Evolutionary conservation across 2,329 filamentous ascomycete species (phyloP).

Genomic region (Alternaria brassicae): DNA sequence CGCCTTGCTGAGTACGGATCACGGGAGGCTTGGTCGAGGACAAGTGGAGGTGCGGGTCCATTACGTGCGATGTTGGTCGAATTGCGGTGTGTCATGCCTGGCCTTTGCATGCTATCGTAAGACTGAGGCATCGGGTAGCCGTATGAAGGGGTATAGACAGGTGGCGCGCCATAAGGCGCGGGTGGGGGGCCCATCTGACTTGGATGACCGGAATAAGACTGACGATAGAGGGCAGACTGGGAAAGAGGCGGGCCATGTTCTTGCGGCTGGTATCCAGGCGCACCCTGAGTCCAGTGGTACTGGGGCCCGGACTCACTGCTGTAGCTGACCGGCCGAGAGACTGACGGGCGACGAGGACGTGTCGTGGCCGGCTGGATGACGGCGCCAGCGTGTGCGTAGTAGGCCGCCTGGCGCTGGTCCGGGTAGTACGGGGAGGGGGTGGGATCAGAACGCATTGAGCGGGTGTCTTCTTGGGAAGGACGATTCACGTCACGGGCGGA

Average conservation of each 20-base stretch:
- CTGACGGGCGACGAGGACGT: conserved; percentile 37
- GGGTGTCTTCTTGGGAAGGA: conserved; percentile 29
- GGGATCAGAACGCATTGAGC: conserved; percentile 44
- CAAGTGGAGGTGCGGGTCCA: conserved; percentile 18
- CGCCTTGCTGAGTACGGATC: conserved; percentile 41
- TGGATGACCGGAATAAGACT: conserved; percentile 22
- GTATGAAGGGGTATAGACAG: conserved; percentile 21
- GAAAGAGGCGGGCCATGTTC: conserved; percentile 45
- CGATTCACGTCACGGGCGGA: conserved; percentile 42
- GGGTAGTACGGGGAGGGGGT: conserved; percentile 32
- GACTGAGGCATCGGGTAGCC: conserved; percentile 28
- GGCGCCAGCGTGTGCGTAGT: conserved; percentile 35
- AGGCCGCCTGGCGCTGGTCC: conserved; percentile 29
- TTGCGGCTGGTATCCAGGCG: conserved; percentile 34
- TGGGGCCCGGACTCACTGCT: conserved; percentile 30
- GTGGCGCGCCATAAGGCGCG: conserved; percentile 23
- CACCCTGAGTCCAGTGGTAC: conserved; percentile 29
- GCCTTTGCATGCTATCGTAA: conserved; percentile 32
- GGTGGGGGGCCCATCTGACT: conserved; percentile 18
- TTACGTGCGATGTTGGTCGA: conserved; percentile 29
- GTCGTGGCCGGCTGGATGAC: conserved; percentile 38
- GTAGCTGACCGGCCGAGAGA: conserved; percentile 46
- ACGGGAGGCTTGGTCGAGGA: conserved; percentile 34
- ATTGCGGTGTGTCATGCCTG: conserved; percentile 28
- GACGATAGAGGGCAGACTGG: conserved; percentile 37